phyloP scores from a whole-genome alignment of 228 moss, liverwort and hornwort species.

The Sphagnum magellanicum region DNA sequence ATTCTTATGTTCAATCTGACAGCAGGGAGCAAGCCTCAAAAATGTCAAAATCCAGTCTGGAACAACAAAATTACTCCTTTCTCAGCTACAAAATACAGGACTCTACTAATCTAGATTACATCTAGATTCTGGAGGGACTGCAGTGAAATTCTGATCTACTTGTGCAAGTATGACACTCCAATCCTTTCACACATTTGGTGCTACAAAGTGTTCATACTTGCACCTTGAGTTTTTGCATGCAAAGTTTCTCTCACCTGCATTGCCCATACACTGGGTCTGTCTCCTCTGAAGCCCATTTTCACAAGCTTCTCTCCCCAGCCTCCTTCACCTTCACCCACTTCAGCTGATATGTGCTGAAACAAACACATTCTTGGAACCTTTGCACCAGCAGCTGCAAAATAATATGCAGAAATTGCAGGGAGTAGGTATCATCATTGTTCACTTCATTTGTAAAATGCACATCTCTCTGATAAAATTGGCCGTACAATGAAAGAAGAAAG shows the following conservation, averaged over 20 bases:
- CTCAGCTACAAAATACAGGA: neutral
- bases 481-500: too few relatives aligned
- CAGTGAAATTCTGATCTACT: too few relatives aligned
- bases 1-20: too few relatives aligned
- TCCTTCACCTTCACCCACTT: slow-evolving; percentile 34
- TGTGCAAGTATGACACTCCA: too few relatives aligned
- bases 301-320: slow-evolving; percentile 48
- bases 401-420: neutral
- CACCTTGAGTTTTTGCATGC: too few relatives aligned
- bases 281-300: slow-evolving; percentile 59
- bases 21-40: too few relatives aligned
- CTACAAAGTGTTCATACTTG: too few relatives aligned
- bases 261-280: slow-evolving; percentile 65
- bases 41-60: too few relatives aligned
- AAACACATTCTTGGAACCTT: slow-evolving; percentile 50
- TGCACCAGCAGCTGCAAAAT: slow-evolving; percentile 49
- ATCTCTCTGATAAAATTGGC: too few relatives aligned
- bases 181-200: too few relatives aligned
- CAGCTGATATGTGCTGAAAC: slow-evolving; percentile 54
- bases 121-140: neutral
- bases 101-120: neutral
- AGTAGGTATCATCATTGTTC: too few relatives aligned
- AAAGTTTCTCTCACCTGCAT: slow-evolving; percentile 39
- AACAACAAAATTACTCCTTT: neutral
- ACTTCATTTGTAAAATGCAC: too few relatives aligned